Percentiles rank a stretch among this genome's conserved stretches.
phyloP scores from a whole-genome alignment of 2,329 filamentous ascomycete species.

The Aureobasidium sp. region DNA sequence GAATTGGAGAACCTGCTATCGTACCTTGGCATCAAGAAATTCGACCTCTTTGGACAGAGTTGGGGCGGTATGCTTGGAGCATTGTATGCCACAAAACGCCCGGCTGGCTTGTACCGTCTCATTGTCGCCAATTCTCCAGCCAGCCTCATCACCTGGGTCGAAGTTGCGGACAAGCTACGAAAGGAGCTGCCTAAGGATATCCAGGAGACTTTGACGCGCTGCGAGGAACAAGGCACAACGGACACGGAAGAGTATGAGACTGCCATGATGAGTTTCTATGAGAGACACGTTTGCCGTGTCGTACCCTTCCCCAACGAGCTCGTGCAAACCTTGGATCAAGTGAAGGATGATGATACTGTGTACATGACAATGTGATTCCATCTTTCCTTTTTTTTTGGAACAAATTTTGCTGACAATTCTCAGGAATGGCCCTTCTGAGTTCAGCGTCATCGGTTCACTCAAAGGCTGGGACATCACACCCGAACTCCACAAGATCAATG shows the following conservation, averaged over 20 bases:
- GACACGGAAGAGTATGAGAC: conserved; percentile 28
- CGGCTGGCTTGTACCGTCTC: conserved; percentile 33
- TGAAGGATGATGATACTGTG: conserved; percentile 29
- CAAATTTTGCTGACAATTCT: conserved; percentile 20
- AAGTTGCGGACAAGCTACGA: conserved; percentile 23
- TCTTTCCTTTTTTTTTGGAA: background rate
- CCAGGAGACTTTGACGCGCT: conserved; percentile 24
- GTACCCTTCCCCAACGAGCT: conserved; percentile 27
- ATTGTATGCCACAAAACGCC: conserved; percentile 35
- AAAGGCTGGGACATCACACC: conserved; percentile 33
- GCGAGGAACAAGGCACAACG: conserved; percentile 25
- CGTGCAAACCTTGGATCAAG: conserved; percentile 20
- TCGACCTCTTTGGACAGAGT: conserved; percentile 43
- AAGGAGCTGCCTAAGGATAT: conserved; percentile 24
- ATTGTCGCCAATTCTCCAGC: conserved; percentile 29
- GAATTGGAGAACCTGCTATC: conserved; percentile 45
- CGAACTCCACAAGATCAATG: conserved; percentile 32
- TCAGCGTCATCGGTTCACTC: conserved; percentile 35
- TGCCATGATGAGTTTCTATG: conserved; percentile 27
- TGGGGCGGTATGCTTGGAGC: conserved; percentile 49
- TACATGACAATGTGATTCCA: conserved; percentile 30
- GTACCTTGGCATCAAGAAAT: conserved; percentile 35
- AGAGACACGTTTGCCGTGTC: conserved; percentile 25
- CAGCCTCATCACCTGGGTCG: conserved; percentile 26
- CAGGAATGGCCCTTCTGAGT: conserved; percentile 34